A percentile compares a stretch with the other conserved stretches of the same genome.
Conservation (phyloP, 2,329 filamentous ascomycete genomes). For the Fusarium begoniae region DNA sequence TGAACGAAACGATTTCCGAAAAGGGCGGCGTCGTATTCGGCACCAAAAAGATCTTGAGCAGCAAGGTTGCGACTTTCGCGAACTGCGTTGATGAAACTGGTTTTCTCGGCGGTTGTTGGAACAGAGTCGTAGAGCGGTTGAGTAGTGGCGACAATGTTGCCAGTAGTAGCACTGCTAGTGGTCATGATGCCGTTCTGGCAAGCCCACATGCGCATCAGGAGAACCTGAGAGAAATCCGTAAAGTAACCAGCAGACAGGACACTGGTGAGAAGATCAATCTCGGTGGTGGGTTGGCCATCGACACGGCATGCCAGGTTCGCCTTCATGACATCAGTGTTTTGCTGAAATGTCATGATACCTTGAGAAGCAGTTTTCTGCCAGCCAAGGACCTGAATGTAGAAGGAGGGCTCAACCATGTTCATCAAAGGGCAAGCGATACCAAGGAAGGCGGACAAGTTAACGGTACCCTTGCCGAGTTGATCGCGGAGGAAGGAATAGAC, state of each 20-base stretch:
- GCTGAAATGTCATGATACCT: constrained; percentile 25
- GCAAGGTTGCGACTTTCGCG: constrained; percentile 28
- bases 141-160: not conserved
- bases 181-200: constrained; percentile 43
- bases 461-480: constrained; percentile 55
- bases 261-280: constrained; percentile 42
- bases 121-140: not conserved
- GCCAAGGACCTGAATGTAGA: constrained; percentile 57
- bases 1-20: not conserved
- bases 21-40: constrained; percentile 8
- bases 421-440: constrained; percentile 55
- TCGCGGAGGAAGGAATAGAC: constrained; percentile 65
- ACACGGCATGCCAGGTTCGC: not conserved
- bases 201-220: constrained; percentile 36
- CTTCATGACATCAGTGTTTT: constrained; percentile 4
- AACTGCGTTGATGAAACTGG: constrained; percentile 32
- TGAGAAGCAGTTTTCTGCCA: constrained; percentile 50
- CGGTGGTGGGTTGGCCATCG: constrained; percentile 37
- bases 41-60: constrained; percentile 33
- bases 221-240: constrained; percentile 17
- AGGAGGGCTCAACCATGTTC: constrained; percentile 54
- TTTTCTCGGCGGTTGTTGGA: constrained; percentile 26
- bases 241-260: constrained; percentile 41
- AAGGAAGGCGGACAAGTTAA: constrained; percentile 59
- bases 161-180: constrained; percentile 7